Percentiles rank a stretch among this genome's conserved stretches.
Conservation (phyloP, 2,329 filamentous ascomycete genomes). For the Alternaria dauci region DNA sequence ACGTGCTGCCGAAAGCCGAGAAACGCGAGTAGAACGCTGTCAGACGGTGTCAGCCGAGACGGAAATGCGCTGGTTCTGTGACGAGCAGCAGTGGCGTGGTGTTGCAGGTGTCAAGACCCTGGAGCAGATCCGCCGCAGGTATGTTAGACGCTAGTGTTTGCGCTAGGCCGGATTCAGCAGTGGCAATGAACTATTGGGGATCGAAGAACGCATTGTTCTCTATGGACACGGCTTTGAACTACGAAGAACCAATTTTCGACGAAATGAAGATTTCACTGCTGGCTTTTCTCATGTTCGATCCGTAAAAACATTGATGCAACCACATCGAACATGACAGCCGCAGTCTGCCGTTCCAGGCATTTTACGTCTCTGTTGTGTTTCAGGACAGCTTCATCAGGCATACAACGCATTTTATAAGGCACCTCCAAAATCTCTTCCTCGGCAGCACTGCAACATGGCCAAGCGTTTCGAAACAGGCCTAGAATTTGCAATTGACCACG, state of each 20-base stretch:
- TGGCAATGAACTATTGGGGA: constrained; percentile 19
- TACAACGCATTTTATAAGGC: background rate
- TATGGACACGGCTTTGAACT: background rate
- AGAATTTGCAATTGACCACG: background rate
- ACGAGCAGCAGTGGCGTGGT: constrained; percentile 20
- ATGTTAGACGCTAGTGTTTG: constrained; percentile 26
- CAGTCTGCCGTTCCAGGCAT: constrained; percentile 24
- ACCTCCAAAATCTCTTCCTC: constrained; percentile 6
- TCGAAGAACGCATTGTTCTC: background rate
- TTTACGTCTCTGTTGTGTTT: constrained; percentile 32
- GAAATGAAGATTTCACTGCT: background rate
- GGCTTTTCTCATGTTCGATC: background rate
- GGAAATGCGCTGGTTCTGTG: constrained; percentile 10
- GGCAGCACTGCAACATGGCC: constrained; percentile 4
- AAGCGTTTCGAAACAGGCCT: constrained; percentile 9
- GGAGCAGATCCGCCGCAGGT: constrained; percentile 29
- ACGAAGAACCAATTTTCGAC: background rate
- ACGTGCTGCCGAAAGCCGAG: constrained; percentile 14
- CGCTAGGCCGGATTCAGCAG: constrained; percentile 18
- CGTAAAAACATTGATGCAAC: background rate
- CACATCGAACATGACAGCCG: constrained; percentile 5
- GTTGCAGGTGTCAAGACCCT: constrained; percentile 30
- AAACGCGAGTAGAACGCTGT: constrained; percentile 15
- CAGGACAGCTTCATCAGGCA: constrained; percentile 25
- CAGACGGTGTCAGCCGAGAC: constrained; percentile 14